A percentile compares a stretch with the other conserved stretches of the same genome.
Conservation (phyloP, 1,284 basidiomycete genomes). For the Ceratobasidium papillatum region DNA sequence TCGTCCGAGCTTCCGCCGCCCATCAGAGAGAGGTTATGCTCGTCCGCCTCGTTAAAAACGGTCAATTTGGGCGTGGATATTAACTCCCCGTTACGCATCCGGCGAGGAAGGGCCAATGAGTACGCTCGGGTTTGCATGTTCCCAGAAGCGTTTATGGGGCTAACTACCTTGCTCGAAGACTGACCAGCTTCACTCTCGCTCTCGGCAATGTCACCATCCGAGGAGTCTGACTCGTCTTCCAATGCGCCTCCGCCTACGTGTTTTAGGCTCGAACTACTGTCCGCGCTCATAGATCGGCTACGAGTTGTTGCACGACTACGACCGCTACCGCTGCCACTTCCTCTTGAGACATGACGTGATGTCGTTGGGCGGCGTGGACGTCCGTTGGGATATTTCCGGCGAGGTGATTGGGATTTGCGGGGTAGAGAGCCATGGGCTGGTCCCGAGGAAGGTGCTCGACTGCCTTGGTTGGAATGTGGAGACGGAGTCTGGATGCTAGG, state of each 20-base stretch:
- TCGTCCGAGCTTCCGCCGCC: slow-evolving; percentile 37
- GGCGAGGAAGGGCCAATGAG: slow-evolving; percentile 2
- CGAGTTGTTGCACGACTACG: slow-evolving; percentile 34
- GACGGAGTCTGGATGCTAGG: slow-evolving; percentile 35
- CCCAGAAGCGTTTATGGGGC: slow-evolving; percentile 12
- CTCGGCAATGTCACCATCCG: slow-evolving; percentile 58
- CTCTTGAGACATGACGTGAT: slow-evolving; percentile 39
- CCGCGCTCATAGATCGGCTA: slow-evolving; percentile 35
- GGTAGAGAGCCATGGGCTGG: slow-evolving; percentile 10
- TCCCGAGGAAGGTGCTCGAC: slow-evolving; percentile 28
- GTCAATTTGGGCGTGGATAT: background rate
- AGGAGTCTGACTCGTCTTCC: slow-evolving; percentile 60
- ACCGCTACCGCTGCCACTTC: slow-evolving; percentile 40
- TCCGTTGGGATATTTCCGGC: slow-evolving; percentile 23
- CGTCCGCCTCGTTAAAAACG: slow-evolving; percentile 31
- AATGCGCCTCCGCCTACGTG: slow-evolving; percentile 79
- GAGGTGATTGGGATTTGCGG: slow-evolving; percentile 35
- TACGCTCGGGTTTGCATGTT: slow-evolving; percentile 4
- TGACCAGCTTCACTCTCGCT: slow-evolving; percentile 14
- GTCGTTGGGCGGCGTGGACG: slow-evolving; percentile 32
- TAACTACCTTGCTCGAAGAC: background rate
- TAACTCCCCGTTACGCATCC: slow-evolving; percentile 14
- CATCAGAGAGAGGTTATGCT: slow-evolving; percentile 31
- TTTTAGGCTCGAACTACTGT: slow-evolving; percentile 36
- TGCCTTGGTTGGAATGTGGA: slow-evolving; percentile 37